Base-by-base conservation (phyloP, 2,329 filamentous ascomycete species). In the Macroventuria anomochaeta region DNA sequence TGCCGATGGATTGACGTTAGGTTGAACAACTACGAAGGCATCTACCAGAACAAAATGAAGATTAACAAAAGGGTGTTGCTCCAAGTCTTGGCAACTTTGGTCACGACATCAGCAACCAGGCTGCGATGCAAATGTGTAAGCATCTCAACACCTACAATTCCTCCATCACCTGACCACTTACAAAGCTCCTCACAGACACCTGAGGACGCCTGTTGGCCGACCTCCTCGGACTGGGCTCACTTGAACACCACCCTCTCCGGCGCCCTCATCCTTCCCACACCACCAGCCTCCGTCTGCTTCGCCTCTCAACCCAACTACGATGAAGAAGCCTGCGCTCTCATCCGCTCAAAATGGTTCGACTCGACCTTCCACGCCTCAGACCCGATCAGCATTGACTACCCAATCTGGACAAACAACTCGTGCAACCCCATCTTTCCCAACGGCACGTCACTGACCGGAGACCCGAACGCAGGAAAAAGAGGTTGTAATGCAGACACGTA, bases 361-460 rank as follows among this genome's bases (percentile, higher is more conserved):
- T 68, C 68, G 0, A 59, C 61, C 3, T 72, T 61, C 47, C 66
- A 72, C 28, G 67, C 61, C 1, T 23, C 50, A 20, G 15, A 69
- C 34, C 66, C 69, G 1, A 57, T 69, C 50, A 70, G 68, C 52
- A 58, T 71, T 15, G 69, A 66, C 46, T 68, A 66, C 37, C 67
- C 65, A 1, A 46, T 63, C 37, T 71, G 62, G 67, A 53, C 68
- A 0, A 66, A 72, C 50, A 65, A 71, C 26, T 63, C 63, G 5
- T 71, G 68, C 53, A 65, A 66, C 28, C 70, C 68, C 2, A 69
- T 70, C 17, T 68, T 53, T 23, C 60, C 56, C 1, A 71, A 73
- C 34, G 69, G 69, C 0, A 71, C 68, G 2, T 70, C 63, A 23
- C 21, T 73, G 1, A 69, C 59, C 15, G 64, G 68, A 1, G 65